phyloP scores from a whole-genome alignment of 225 moss, liverwort and hornwort genomes.

The Lunularia cruciata region DNA sequence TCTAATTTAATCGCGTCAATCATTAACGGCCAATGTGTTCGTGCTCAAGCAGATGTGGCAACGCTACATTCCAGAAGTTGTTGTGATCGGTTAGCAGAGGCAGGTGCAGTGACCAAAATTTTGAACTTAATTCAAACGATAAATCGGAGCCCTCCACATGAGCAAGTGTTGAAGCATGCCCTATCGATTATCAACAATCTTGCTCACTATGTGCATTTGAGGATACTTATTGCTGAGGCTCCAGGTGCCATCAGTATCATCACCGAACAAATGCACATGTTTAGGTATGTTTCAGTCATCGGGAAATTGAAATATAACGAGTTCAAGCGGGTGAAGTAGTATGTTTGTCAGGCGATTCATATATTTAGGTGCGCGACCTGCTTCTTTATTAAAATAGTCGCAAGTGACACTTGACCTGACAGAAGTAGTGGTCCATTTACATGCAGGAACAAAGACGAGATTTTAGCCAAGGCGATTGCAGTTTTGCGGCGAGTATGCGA shows the following conservation, averaged over 20 bases:
- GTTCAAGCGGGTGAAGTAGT: too few species aligned
- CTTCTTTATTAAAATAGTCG: too few species aligned
- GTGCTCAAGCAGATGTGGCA: slow-evolving; percentile 58
- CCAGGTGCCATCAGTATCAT: slow-evolving; percentile 62
- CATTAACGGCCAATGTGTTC: background rate
- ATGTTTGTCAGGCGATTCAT: too few species aligned
- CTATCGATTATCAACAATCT: slow-evolving; percentile 74
- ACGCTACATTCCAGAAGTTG: slow-evolving; percentile 71
- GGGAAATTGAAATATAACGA: too few species aligned
- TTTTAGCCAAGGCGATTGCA: slow-evolving; percentile 58
- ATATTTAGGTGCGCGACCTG: too few species aligned
- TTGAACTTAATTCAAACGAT: slow-evolving; percentile 70
- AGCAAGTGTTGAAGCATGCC: slow-evolving; percentile 87
- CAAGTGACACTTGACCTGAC: too few species aligned
- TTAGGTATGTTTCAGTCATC: slow-evolving; percentile 50
- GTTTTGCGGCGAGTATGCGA: slow-evolving; percentile 61
- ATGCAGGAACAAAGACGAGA: slow-evolving; percentile 68
- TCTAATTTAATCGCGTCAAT: background rate
- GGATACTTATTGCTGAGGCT: slow-evolving; percentile 51
- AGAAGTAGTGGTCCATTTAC: too few species aligned
- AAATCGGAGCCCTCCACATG: slow-evolving; percentile 78
- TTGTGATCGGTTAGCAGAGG: slow-evolving; percentile 69
- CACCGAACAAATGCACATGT: slow-evolving; percentile 65
- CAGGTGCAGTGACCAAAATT: slow-evolving; percentile 66
- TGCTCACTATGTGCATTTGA: slow-evolving; percentile 55